Evolutionary conservation across 441 rosid genomes (phyloP), one percentile per base, ranked within the genome.

Genomic region (Rhodomyrtus psidioides): DNA sequence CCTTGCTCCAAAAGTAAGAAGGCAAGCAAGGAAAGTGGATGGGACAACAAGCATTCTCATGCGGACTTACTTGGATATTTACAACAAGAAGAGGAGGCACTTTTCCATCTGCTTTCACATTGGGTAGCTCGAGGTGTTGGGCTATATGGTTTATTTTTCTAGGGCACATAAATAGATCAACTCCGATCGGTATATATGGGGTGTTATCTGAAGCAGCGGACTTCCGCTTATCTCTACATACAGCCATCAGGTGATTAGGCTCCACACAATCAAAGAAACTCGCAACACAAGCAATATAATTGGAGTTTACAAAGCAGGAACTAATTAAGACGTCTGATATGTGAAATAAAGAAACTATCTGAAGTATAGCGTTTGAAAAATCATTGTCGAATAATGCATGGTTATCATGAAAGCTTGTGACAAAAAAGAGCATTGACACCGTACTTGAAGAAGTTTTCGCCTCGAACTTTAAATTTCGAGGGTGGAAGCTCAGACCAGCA

Each of bases 131-230:
- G 16, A 97, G 92, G 88, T 93, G 94, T 86, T 94, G 97, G 2
- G 97, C 98, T 39, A 97, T 95, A 91, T 97, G 99, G 91, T 94
- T 93, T 88, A 96, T 91, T 93, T 97, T 97, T 89, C 88, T 92
- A 1, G 92, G 95, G 92, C 97, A 97, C 55, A 91, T 70, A 87
- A 96, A 96, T 85, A 97, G 84, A 83, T 96, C 98, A 53, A 95
- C 97, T 23, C 98, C 98, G 27, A 96, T 89, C 6, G 99, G 96
- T 83, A 89, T 87, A 76, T 93, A 97, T 0, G 98, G 95, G 86
- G 92, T 86, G 84, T 83, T 87, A 86, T 90, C 90, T 55, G 97
- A 92, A 87, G 98, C 97, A 17, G 95, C 89, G 53, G 92, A 89
- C 90, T 97, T 97, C 88, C 86, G 88, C 87, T 97, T 96, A 89